These are phyloP conservation scores for Microascus cirrosus DNA, from an alignment of 2,329 filamentous ascomycete species.

Conservation along the genomic window DNA sequence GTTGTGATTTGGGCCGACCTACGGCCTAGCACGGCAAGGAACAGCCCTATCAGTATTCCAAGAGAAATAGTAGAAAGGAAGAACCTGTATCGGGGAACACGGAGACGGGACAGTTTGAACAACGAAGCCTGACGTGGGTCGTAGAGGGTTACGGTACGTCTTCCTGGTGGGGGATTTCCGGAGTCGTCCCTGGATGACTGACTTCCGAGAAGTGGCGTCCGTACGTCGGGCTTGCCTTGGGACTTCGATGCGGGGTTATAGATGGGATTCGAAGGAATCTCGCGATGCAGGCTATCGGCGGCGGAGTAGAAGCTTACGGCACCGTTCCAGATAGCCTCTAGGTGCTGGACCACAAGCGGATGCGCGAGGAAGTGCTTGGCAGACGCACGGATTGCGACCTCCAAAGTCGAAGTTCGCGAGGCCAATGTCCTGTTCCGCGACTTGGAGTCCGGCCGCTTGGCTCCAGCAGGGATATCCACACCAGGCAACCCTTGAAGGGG, in stretches of 20 bases:
- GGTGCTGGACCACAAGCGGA: constrained; percentile 80
- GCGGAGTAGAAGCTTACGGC: constrained; percentile 90
- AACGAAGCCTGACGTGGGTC: constrained; percentile 82
- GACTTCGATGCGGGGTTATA: constrained; percentile 9
- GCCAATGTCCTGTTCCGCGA: constrained; percentile 41
- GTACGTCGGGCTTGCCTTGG: constrained; percentile 24
- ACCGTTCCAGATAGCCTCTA: constrained; percentile 96
- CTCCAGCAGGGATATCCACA: constrained; percentile 20
- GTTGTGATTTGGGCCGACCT: constrained; percentile 71
- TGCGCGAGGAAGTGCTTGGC: constrained; percentile 89
- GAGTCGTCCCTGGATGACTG: constrained; percentile 15
- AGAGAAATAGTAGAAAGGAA: constrained; percentile 83
- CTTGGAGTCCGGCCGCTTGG: constrained; percentile 20
- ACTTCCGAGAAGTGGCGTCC: constrained; percentile 39
- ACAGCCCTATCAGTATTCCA: constrained; percentile 72
- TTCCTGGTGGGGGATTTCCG: constrained; percentile 16
- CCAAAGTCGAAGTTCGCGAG: constrained; percentile 77
- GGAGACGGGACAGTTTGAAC: constrained; percentile 81
- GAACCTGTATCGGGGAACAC: constrained; percentile 85
- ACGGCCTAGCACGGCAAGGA: constrained; percentile 68
- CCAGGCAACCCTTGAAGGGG: constrained; percentile 70
- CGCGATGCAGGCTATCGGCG: constrained; percentile 71
- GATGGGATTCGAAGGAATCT: constrained; percentile 6
- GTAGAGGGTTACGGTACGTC: constrained; percentile 76
- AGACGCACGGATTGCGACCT: constrained; percentile 85